Evolutionary conservation across 768 basidiomycete species (phyloP), one percentile per base, ranked within the genome.

Genomic region (Tephrocybe sp.): DNA sequence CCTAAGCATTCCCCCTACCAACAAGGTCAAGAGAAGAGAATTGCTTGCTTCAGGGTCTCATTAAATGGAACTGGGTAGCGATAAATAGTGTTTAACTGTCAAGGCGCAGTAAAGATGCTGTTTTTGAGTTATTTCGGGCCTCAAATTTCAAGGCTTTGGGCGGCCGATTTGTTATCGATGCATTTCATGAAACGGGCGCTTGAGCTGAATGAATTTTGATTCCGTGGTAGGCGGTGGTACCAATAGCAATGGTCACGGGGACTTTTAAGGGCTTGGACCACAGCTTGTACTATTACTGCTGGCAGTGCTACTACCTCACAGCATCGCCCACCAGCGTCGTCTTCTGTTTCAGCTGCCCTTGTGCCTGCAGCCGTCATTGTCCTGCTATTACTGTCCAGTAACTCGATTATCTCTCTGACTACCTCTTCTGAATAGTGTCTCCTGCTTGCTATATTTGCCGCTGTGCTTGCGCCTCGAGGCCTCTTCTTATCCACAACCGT

Each of bases 361-460:
- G 26, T 48, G 46, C 47, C 51, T 27, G 46, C 54, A 51, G 54
- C 41, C 37, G 19, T 11, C 37, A 11, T 27, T 44, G 21, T 24
- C 28, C 24, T 41, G 8, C 9, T 32, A 37, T 25, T 22, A 25
- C 40, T 39, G 44, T 35, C 44, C 26, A 41, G 44, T 35, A n/a
- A 12, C 25, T 54, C 41, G 19, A 24, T 44, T 38, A 49, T 46
- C 34, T 47, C 41, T 16, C 41, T 49, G 31, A 47, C 51, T 35
- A 44, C 35, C 52, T 48, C 44, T 31, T 62, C 52, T 55, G 54
- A 57, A 58, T 58, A 48, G 63, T 64, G 64, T 64, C 67, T 64
- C 67, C 59, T 56, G 60, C 57, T 67, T 65, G 65, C 62, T 60
- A 49, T 72, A 67, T 71, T 65, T 69, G 69, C 69, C 62, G 62